These are phyloP conservation scores for Debaryomycetaceae sp. DNA, from an alignment of 1,139 yeast species.

Conservation along the genomic window DNA sequence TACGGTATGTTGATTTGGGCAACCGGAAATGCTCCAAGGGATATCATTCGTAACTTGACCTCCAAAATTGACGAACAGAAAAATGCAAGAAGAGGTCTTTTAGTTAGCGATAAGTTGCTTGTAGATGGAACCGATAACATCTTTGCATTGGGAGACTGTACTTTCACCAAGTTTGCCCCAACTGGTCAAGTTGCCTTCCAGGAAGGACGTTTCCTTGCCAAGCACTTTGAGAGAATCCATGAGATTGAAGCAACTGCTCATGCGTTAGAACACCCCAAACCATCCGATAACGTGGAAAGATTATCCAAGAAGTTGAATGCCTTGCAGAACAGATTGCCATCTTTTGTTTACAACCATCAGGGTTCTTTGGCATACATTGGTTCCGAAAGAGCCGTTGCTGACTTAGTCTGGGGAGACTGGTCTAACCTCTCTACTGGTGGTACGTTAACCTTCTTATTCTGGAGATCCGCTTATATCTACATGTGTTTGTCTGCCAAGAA, in stretches of 20 bases:
- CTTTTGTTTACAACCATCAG: slow-evolving; percentile 61
- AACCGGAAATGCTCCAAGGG: slow-evolving; percentile 92
- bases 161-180: slow-evolving; percentile 87
- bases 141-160: slow-evolving; percentile 92
- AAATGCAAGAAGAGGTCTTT: slow-evolving; percentile 84
- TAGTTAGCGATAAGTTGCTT: slow-evolving; percentile 78
- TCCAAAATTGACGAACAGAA: slow-evolving; percentile 75
- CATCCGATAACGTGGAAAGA: slow-evolving; percentile 36
- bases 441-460: slow-evolving; percentile 80
- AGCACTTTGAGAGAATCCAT: slow-evolving; percentile 65
- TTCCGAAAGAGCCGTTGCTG: slow-evolving; percentile 91
- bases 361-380: slow-evolving; percentile 85
- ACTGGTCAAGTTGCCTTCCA: slow-evolving; percentile 98
- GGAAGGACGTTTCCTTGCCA: slow-evolving; percentile 82
- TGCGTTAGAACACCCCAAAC: slow-evolving; percentile 27
- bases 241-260: slow-evolving; percentile 60
- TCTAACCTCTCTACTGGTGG: slow-evolving; percentile 82
- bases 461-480: slow-evolving; percentile 91
- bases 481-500: slow-evolving; percentile 90
- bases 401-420: slow-evolving; percentile 84
- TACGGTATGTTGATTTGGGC: slow-evolving; percentile 95
- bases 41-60: slow-evolving; percentile 66
- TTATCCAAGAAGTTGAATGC: slow-evolving; percentile 38
- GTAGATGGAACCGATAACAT: slow-evolving; percentile 83
- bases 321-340: slow-evolving; percentile 48